Evolutionary conservation across 148 eudicot genomes (phyloP), one percentile per base, ranked within the genome.

Genomic region (Nepenthes mirabilis): DNA sequence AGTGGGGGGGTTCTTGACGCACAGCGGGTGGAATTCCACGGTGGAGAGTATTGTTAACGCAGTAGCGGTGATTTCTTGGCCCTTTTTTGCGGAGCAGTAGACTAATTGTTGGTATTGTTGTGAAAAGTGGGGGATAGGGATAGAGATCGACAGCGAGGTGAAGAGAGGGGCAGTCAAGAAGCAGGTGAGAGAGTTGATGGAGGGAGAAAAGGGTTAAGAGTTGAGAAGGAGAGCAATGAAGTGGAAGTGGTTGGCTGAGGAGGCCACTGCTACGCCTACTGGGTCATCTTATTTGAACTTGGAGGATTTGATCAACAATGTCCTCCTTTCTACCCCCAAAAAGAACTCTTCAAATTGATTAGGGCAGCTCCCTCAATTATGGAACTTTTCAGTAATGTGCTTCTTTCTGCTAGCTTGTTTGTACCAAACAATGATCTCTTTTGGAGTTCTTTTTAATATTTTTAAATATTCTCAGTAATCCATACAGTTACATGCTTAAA

Each of bases 31-130:
- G 78, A 74, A 74, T 55, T 74, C 74, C 6, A 62, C 56, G 1
- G 0, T 61, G 11, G 77, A 74, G 43, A 74, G 59, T 47, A 43
- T 74, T 1, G 45, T 13, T 7, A 58, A 58, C 8, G 78, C 68
- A 2, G 71, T 74, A 61, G 73, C 78, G 12, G 54, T 70, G 55
- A 34, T 75, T 0, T 75, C 74, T 34, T 75, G 78, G 78, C 74
- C 78, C 23, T 75, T 69, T 43, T 75, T 75, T 47, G 68, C 74
- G 1, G 78, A 75, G 34, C 78, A 70, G 43, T 74, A 70, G n/a
- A 70, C 74, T 1, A 75, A 75, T 43, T 58, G 74, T 50, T 70
- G 78, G 78, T 75, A 34, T 59, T 53, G 65, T 49, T 62, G 78
- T 52, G 57, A 1, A 0, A 62, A 53, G 6, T 75, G 74, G 78